A percentile compares a stretch with the other conserved stretches of the same genome.
These are phyloP conservation scores for Trichoderma endophyticum DNA, from an alignment of 2,329 filamentous ascomycete genomes.

Conservation along the genomic window DNA sequence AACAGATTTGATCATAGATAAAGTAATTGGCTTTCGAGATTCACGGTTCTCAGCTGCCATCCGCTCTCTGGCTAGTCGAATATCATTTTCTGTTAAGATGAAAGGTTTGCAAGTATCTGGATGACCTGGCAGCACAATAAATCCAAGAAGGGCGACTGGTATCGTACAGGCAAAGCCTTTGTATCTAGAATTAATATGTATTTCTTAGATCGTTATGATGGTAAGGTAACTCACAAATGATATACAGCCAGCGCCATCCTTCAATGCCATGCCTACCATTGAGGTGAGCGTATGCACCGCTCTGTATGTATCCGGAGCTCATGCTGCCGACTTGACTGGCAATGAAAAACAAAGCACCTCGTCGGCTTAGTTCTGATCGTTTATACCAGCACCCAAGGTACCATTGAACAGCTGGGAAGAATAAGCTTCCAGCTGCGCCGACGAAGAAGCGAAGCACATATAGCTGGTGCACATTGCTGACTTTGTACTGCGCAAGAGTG, in stretches of 20 bases:
- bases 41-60: slow-evolving; percentile 31
- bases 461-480: slow-evolving; percentile 33
- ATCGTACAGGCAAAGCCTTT: slow-evolving; percentile 34
- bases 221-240: slow-evolving; percentile 31
- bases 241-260: slow-evolving; percentile 47
- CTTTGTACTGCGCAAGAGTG: slow-evolving; percentile 24
- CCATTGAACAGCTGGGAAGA: slow-evolving; percentile 35
- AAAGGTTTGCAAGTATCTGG: slow-evolving; percentile 29
- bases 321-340: slow-evolving; percentile 42
- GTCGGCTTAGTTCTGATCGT: slow-evolving; percentile 37
- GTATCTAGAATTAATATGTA: background rate
- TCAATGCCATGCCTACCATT: slow-evolving; percentile 35
- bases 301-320: slow-evolving; percentile 44
- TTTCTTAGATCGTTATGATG: background rate
- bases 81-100: slow-evolving; percentile 29
- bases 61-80: slow-evolving; percentile 29
- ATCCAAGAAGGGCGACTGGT: slow-evolving; percentile 32
- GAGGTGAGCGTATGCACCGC: slow-evolving; percentile 37
- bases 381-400: slow-evolving; percentile 43
- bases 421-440: slow-evolving; percentile 34
- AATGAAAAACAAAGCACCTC: slow-evolving; percentile 41
- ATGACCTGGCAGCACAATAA: slow-evolving; percentile 32
- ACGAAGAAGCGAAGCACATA: slow-evolving; percentile 41
- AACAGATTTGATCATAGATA: slow-evolving; percentile 25
- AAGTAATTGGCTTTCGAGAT: slow-evolving; percentile 29